Base-by-base conservation (phyloP, 192 early-diverging fungal genomes). In the Rhizoclosmatium globosum region DNA sequence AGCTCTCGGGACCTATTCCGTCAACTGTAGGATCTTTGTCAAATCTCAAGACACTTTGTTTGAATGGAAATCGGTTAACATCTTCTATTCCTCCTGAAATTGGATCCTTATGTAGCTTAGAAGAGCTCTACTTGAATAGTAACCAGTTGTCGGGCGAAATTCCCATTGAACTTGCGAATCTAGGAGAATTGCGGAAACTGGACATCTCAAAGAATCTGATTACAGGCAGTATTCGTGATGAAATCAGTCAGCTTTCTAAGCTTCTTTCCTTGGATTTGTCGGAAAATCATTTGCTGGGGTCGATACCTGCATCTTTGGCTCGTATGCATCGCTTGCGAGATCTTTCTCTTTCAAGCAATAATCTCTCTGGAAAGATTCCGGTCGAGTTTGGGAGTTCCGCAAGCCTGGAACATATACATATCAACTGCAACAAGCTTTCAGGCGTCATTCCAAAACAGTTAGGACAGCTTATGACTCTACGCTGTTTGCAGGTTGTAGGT, bases 1-100 rank as follows among this genome's bases (percentile, higher is more conserved):
- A 23, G 9, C 58, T 81, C 4, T 47, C 80, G 21, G 80, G 70
- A 1, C 1, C 50, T 7, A 72, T 72, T 59, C 70, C 70, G 47
- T 2, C 67, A 15, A 2, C 15, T 15, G 19, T 68, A 15, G 43
- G 67, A 9, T 19, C 13, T 31, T 68, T 46, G 38, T 19, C 19
- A 31, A 68, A 68, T 38, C 67, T 68, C 42, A 68, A 39, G 1
- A 19, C 17, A 45, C 45, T 68, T 6, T 68, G 42, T 15, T 31
- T 68, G 15, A 46, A 68, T 31, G 67, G 67, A 13, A 68, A 68
- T 38, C 15, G 13, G 17, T 38, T 68, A 19, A 1, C 67, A 31
- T 39, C 42, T 13, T 41, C 39, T 15, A 68, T 68, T 46, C 67
- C 67, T 2, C 15, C 39, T 6, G 38, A 15, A 13, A 45, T 68